phyloP scores from a whole-genome alignment of 1,139 yeast genomes.

The Groenewaldozyma auringiensis region DNA sequence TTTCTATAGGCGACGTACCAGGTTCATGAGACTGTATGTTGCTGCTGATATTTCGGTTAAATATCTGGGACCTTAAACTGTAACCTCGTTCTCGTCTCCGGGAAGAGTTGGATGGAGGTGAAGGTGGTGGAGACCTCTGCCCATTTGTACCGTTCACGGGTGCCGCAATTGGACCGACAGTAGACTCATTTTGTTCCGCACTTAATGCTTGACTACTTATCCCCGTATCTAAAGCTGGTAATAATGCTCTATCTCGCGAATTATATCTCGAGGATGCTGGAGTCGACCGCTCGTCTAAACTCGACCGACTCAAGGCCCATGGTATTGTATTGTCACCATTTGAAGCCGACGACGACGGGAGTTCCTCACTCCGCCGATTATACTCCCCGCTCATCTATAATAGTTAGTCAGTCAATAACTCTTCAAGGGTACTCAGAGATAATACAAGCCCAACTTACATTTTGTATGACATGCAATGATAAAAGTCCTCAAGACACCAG shows the following conservation, averaged over 20 bases:
- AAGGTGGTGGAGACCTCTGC: neutral
- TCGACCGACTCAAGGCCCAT: neutral
- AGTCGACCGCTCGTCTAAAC: neutral
- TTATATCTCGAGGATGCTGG: neutral
- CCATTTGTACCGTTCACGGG: neutral
- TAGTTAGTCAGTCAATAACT: neutral
- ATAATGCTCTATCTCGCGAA: neutral
- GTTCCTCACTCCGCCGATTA: neutral
- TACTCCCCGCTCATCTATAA: neutral
- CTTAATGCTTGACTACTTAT: neutral
- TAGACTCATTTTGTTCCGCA: neutral
- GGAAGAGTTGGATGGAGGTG: constrained; percentile 12
- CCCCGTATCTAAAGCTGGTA: neutral
- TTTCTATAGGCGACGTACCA: constrained; percentile 17
- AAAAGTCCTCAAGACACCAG: no score
- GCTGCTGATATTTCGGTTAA: constrained; percentile 37
- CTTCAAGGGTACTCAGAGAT: no score
- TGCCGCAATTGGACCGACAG: neutral
- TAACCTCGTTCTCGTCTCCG: constrained; percentile 53
- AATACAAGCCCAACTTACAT: no score
- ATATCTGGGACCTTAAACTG: constrained; percentile 65
- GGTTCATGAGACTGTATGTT: neutral
- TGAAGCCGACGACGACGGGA: neutral
- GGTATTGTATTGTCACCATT: neutral
- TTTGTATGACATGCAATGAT: no score